Evolutionary conservation across 1,139 yeast genomes (phyloP).

Genomic region (Taphrina pruni): DNA sequence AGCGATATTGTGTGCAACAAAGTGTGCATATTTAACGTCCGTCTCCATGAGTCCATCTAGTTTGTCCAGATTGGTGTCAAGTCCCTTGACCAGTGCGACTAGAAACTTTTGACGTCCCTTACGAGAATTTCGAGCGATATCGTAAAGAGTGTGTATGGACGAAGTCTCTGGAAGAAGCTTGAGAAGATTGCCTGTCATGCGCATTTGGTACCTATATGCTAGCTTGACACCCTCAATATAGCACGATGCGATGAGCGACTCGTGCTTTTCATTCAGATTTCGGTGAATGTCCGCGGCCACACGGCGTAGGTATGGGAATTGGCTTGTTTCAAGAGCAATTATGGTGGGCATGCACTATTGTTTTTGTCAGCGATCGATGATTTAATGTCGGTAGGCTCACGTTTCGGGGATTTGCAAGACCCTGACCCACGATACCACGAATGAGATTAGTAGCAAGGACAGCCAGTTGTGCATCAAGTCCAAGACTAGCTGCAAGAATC

Average conservation of each 20-base stretch:
- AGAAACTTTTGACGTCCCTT: constrained; percentile 60
- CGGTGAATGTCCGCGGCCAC: constrained; percentile 62
- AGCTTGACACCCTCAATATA: constrained; percentile 68
- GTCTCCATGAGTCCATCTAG: constrained; percentile 41
- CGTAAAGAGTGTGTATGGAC: constrained; percentile 52
- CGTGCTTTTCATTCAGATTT: constrained; percentile 67
- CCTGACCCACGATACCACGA: constrained; percentile 63
- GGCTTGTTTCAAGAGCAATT: constrained; percentile 70
- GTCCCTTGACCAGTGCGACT: constrained; percentile 51
- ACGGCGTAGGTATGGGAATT: constrained; percentile 55
- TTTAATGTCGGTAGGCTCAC: constrained; percentile 18
- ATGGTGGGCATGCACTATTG: constrained; percentile 64
- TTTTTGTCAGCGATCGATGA: neutral
- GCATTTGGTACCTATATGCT: constrained; percentile 59
- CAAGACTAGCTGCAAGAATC: constrained; percentile 60
- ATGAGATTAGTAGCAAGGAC: constrained; percentile 62
- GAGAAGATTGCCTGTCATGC: constrained; percentile 43
- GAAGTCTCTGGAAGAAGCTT: constrained; percentile 29
- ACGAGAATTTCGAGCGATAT: constrained; percentile 56
- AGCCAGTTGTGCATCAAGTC: constrained; percentile 58
- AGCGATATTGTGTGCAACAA: constrained; percentile 55
- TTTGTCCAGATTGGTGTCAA: constrained; percentile 51
- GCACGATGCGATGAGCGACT: constrained; percentile 69
- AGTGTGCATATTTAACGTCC: constrained; percentile 43
- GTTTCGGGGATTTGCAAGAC: constrained; percentile 73